Evolutionary conservation across 768 basidiomycete genomes (phyloP), one percentile per base, ranked within the genome.

Genomic region (Collybia nuda): DNA sequence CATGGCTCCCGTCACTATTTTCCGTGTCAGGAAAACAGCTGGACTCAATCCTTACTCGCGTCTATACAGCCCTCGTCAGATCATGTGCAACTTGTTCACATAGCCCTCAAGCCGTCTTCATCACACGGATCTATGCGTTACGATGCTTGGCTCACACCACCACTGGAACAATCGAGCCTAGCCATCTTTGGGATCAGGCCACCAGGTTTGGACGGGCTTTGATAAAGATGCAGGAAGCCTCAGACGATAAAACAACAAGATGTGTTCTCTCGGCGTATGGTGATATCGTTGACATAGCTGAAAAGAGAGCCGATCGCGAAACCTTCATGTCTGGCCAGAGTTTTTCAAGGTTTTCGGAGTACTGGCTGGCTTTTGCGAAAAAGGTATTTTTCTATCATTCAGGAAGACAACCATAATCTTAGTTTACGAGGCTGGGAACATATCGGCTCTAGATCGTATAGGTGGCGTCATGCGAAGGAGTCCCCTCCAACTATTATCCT

Each of bases 141-240:
- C 78, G 57, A 50, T 85, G 66, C 62, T 64, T 74, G 52, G 68
- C 68, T 8, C 69, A 71, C 47, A 79, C 83, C 5, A 73, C 76
- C 8, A 61, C 73, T 21, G 71, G 79, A 24, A 71, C 78, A 32
- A 57, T 79, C 22, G 74, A 79, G 41, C 66, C 83, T 2, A 69
- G 70, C 41, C 77, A 75, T 0, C 86, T 90, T 62, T 90, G 89
- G 89, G 83, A 86, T 41, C 90, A 91, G 58, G 73, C 63, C 22
- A 71, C 72, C 50, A 83, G 78, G 55, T 80, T 73, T 59, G 71
- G 73, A 18, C 70, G 62, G 12, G 63, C 73, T n/a, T 79, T 77
- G 47, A 67, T 76, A 28, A 77, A 74, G 42, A 60, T 69, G 1
- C 59, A 63, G 0, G 55, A 61, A 42, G 36, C 51, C 11, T 56